Base-by-base conservation (phyloP, 331 rosid species). In the Saraca asoca region DNA sequence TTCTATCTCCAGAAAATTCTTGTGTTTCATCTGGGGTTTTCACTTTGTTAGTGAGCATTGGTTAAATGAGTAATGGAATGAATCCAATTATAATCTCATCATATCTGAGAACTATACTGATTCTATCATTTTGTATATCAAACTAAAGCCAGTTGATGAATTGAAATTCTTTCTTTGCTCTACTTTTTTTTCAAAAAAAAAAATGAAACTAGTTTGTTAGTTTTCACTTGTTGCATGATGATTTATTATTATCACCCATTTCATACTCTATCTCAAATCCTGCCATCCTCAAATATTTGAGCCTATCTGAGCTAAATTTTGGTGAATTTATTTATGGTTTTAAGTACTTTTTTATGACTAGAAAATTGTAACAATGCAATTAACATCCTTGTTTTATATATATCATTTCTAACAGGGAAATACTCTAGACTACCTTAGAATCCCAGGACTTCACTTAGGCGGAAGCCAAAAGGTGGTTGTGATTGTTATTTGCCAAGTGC, bases 391-490 rank as follows among this genome's bases (percentile, higher is more conserved):
- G 39, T 69, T 73, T 56, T 38, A 19, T 24, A 12, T 45, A 33
- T 11, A 69, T 64, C 49, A 55, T 71, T 70, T 53, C 73, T 48
- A 69, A 70, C 77, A 92, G 96, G 98, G 98, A 64, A 96, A 87
- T 69, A 93, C 96, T 52, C 71, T 93, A 16, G 98, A 93, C 78
- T 93, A 93, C 76, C 95, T 89, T 45, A 96, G 96, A 62, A 85
- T 93, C 79, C 91, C 82, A 6, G 98, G 98, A 66, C 91, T 93
- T 61, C 98, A 93, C 69, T 52, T 93, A 58, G 98, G 96, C 61
- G 98, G 98, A 83, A 81, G 95, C 80, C 98, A 89, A 81, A 96
- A 96, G 63, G 91, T 92, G 70, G 60, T 82, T 51, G 96, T 92
- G 76, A 89, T 92, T 75, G 98, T 96, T 58, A 77, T 92, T 64